phyloP scores from a whole-genome alignment of 345 rosid genomes.

The Ricinus communis region DNA sequence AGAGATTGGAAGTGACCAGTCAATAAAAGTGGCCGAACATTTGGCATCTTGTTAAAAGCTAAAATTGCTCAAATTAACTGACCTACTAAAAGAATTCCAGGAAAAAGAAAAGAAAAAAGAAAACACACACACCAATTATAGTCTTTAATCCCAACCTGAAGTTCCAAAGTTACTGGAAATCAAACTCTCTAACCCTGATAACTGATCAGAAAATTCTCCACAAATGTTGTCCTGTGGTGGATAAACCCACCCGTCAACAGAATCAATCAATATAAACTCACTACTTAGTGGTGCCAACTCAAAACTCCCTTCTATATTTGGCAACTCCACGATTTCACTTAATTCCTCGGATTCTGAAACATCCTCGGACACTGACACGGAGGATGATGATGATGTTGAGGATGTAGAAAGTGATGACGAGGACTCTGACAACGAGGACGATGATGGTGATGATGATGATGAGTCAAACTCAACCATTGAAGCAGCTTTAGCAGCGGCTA shows the following conservation, averaged over 20 bases:
- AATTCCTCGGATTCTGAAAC: constrained; percentile 25
- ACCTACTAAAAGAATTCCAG: no score
- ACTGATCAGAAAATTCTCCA: constrained; percentile 23
- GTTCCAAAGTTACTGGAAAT: constrained; percentile 19
- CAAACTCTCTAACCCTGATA: constrained; percentile 18
- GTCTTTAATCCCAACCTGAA: neutral
- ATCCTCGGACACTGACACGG: constrained; percentile 10
- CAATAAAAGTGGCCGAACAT: neutral
- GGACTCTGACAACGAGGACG: constrained; percentile 9
- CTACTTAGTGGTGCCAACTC: constrained; percentile 2
- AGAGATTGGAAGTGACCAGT: neutral
- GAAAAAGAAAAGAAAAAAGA: neutral
- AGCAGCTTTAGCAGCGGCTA: constrained; percentile 32
- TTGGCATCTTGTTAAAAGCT: neutral
- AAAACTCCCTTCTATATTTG: constrained; percentile 28
- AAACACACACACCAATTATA: neutral
- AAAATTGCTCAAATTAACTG: neutral
- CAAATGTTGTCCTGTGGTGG: neutral
- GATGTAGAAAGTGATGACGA: neutral
- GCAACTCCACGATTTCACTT: constrained; percentile 28
- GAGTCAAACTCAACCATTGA: constrained; percentile 23
- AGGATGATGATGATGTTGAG: constrained; percentile 9
- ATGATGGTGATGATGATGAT: neutral
- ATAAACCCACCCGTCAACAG: constrained; percentile 25
- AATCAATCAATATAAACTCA: constrained; percentile 22